phyloP scores from a whole-genome alignment of 208 protist genomes.

The Trypanosoma caninum region DNA sequence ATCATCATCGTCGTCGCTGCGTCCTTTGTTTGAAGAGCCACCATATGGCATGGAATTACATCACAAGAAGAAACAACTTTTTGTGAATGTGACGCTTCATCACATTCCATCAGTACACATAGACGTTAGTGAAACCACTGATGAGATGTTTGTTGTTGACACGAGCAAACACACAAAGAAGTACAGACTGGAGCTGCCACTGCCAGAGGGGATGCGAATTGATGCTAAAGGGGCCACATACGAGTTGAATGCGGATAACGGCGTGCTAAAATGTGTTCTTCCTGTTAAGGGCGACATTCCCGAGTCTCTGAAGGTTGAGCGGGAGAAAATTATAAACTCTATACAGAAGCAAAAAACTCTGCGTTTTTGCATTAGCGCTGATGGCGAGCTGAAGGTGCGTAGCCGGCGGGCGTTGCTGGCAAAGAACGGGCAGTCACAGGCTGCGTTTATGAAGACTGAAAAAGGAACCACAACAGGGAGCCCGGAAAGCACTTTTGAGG shows the following conservation, averaged over 20 bases:
- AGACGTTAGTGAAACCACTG: slow-evolving; percentile 60
- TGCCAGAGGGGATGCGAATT: slow-evolving; percentile 65
- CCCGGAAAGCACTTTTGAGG: slow-evolving; percentile 3
- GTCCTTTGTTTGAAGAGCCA: slow-evolving; percentile 33
- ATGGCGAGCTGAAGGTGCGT: slow-evolving; percentile 79
- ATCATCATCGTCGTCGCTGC: neutral
- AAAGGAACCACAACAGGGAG: neutral
- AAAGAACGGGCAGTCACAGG: slow-evolving; percentile 23
- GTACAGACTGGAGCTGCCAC: slow-evolving; percentile 69
- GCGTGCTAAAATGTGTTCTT: slow-evolving; percentile 63
- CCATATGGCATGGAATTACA: slow-evolving; percentile 71
- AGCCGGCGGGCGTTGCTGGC: slow-evolving; percentile 63
- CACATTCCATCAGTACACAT: slow-evolving; percentile 74
- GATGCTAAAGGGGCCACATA: slow-evolving; percentile 41
- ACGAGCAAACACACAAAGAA: slow-evolving; percentile 75
- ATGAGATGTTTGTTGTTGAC: slow-evolving; percentile 59
- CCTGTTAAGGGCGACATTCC: slow-evolving; percentile 70
- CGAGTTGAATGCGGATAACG: slow-evolving; percentile 43
- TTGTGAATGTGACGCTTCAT: slow-evolving; percentile 76
- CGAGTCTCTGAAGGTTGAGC: slow-evolving; percentile 33
- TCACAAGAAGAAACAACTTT: slow-evolving; percentile 73
- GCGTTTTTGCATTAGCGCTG: slow-evolving; percentile 64
- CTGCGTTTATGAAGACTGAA: slow-evolving; percentile 6
- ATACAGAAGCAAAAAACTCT: slow-evolving; percentile 61
- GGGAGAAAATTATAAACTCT: slow-evolving; percentile 44